These are phyloP conservation scores for Fremontodendron californicum DNA, from an alignment of 345 rosid genomes.

Conservation along the genomic window DNA sequence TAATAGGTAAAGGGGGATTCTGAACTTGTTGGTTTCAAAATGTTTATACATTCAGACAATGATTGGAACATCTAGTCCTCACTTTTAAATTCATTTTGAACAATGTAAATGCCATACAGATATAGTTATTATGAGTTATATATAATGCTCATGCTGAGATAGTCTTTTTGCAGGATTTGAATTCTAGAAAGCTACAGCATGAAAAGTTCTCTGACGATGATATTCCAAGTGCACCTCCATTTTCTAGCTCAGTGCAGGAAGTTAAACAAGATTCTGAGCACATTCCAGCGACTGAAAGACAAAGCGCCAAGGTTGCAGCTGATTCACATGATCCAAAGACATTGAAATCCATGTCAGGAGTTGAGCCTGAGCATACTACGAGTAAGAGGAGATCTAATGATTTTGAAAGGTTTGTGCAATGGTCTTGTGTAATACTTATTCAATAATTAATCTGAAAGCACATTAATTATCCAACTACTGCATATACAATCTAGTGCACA, in stretches of 20 bases:
- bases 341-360: constrained; percentile 22
- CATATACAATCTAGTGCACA: not conserved
- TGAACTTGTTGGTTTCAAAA: not conserved
- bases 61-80: not conserved
- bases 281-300: constrained; percentile 26
- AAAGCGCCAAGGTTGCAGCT: constrained; percentile 4
- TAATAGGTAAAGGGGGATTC: not conserved
- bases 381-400: constrained; percentile 43
- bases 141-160: not conserved
- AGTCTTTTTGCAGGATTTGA: constrained; percentile 41
- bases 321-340: constrained; percentile 29
- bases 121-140: not conserved
- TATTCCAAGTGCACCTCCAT: constrained; percentile 90
- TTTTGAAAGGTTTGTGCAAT: constrained; percentile 47
- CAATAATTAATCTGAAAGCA: not conserved
- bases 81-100: not conserved
- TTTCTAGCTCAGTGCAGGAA: constrained; percentile 52
- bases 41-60: not conserved
- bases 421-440: not conserved
- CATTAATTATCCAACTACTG: not conserved
- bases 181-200: constrained; percentile 25
- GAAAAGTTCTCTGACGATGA: constrained; percentile 46
- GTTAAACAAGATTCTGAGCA: constrained; percentile 32
- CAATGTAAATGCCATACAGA: not conserved
- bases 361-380: constrained; percentile 32